Base-by-base conservation (phyloP, 148 eudicot genomes). In the Dianthus caryophyllus region DNA sequence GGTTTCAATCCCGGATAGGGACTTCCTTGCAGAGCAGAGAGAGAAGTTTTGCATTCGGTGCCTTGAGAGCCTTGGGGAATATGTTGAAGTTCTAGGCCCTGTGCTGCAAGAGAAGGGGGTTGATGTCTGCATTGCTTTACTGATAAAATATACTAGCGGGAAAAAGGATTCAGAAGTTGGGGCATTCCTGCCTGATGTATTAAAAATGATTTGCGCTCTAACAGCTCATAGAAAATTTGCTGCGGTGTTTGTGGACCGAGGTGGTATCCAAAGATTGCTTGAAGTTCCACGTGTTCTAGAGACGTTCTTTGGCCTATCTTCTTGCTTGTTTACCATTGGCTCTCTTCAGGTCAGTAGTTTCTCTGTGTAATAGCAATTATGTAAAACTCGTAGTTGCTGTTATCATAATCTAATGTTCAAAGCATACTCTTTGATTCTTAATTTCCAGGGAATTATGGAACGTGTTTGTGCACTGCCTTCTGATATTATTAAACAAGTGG, bases 221-320 rank as follows among this genome's bases (percentile, higher is more conserved):
- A 96, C 97, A 73, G 99, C 99, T 77, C 99, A 94, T 73, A 79
- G 84, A 68, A 94, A 90, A 75, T 94, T 94, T 80, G 92, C 99
- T 79, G 86, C 88, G 33, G 38, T 82, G 49, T 88, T 94, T 80
- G 97, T 94, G 73, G 99, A 88, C 76, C 92, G 91, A 29, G 90
- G 97, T 73, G 99, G 99, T 82, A 86, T 94, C 70, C 97, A 94
- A 70, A 88, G 79, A 61, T 76, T 94, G 73, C 96, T 94, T 78
- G 84, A 83, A 64, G 87, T 80, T 56, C 93, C 99, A 21, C 87
- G 93, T 71, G 84, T 75, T 60, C 12, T 85, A 33, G 87, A 84
- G 61, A 90, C 97, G 26, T 94, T 73, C 72, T 81, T 79, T 78
- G 99, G 99, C 55, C 87, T 94, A 50, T 88, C 99, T 30, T 90